Conservation (phyloP, 192 early-diverging fungal species). For the Entomortierella lignicola region DNA sequence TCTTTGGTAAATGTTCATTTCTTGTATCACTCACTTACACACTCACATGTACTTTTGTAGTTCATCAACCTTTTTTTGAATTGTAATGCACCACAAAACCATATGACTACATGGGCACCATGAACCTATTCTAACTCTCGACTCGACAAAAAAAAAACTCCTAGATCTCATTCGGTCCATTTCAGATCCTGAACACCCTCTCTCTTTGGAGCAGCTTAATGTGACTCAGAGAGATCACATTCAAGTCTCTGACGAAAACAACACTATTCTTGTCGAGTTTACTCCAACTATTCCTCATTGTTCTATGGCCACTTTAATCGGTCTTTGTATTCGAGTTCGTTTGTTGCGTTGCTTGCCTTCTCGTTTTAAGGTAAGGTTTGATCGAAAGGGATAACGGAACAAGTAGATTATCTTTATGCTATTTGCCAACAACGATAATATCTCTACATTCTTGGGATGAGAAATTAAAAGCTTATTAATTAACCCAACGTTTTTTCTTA, state of each 20-base stretch:
- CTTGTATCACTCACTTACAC: too few relatives aligned
- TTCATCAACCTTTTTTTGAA: too few relatives aligned
- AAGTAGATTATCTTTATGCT: not conserved
- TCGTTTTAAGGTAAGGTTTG: conserved; percentile 87
- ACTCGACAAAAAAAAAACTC: too few relatives aligned
- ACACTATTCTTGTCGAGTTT: conserved; percentile 84
- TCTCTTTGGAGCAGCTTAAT: conserved; percentile 97
- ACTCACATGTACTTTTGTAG: too few relatives aligned
- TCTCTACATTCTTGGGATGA: too few relatives aligned
- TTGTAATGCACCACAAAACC: too few relatives aligned
- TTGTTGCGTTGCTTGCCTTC: conserved; percentile 88
- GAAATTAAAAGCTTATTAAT: too few relatives aligned
- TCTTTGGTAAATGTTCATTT: conserved; percentile 73
- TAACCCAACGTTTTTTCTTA: too few relatives aligned
- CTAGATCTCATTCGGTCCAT: conserved; percentile 93
- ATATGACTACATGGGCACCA: too few relatives aligned
- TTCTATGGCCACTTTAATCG: conserved; percentile 99
- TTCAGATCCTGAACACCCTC: conserved; percentile 97
- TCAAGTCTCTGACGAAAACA: conserved; percentile 75
- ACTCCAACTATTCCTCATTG: conserved; percentile 99
- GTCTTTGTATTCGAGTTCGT: conserved; percentile 94
- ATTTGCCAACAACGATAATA: too few relatives aligned
- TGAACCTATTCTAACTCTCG: not conserved
- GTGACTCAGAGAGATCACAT: conserved; percentile 92
- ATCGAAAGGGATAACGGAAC: not conserved